Evolutionary conservation across 805 yeast genomes (phyloP).

Genomic region (Candida nemodendra): DNA sequence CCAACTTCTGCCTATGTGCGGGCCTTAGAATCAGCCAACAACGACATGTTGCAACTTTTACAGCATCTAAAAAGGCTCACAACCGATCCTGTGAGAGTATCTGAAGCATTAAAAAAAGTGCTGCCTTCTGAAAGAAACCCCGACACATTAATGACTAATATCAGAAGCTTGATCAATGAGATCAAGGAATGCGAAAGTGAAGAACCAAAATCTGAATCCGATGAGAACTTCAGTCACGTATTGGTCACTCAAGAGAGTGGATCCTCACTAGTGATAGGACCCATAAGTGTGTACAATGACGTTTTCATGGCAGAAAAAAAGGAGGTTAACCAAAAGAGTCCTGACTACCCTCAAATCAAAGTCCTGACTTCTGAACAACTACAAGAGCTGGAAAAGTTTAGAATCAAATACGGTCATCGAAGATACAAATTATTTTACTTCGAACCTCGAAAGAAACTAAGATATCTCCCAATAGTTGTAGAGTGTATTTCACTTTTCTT

Average conservation of each 20-base stretch:
- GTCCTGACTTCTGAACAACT: slow-evolving; percentile 4
- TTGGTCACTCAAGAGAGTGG: slow-evolving; percentile 11
- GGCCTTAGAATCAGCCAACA: slow-evolving; percentile 11
- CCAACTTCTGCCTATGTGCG: slow-evolving; percentile 9
- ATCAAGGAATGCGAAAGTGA: background rate
- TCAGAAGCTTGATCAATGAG: background rate
- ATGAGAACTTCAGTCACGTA: slow-evolving; percentile 6
- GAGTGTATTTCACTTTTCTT: slow-evolving; percentile 33
- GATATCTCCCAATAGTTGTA: slow-evolving; percentile 6
- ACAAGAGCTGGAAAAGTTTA: slow-evolving; percentile 7
- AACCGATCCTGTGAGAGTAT: background rate
- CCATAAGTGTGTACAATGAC: slow-evolving; percentile 14
- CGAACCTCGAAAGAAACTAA: slow-evolving; percentile 3
- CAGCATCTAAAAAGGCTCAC: slow-evolving; percentile 4
- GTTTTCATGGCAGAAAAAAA: too few relatives aligned
- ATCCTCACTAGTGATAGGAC: slow-evolving; percentile 10
- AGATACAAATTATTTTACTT: slow-evolving; percentile 9
- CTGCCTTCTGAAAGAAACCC: background rate
- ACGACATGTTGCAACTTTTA: slow-evolving; percentile 3
- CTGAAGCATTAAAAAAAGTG: background rate
- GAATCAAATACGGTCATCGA: slow-evolving; percentile 10
- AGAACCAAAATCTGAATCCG: background rate
- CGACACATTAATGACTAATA: too few relatives aligned
- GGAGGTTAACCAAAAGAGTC: slow-evolving; percentile 1
- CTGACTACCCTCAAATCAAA: background rate